Percentiles rank a stretch among this genome's conserved stretches.
Conservation (phyloP, 2,329 filamentous ascomycete genomes). For the Blastomyces parvus region DNA sequence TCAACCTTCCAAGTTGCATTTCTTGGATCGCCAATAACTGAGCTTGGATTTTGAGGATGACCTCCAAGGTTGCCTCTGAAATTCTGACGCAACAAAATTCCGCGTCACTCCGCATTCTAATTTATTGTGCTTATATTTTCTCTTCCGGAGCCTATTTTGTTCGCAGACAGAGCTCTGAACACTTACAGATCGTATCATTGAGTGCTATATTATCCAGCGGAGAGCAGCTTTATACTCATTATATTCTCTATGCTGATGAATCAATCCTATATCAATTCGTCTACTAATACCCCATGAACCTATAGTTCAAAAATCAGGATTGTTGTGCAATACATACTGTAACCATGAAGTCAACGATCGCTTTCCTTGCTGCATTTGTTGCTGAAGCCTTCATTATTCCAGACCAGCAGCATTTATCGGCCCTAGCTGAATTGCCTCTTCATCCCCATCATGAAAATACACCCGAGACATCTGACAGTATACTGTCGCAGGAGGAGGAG, state of each 20-base stretch:
- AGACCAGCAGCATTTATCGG: slow-evolving; percentile 38
- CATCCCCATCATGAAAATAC: neutral
- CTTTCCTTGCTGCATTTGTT: slow-evolving; percentile 40
- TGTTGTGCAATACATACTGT: neutral
- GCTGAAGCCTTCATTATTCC: slow-evolving; percentile 43
- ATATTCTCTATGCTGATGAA: neutral
- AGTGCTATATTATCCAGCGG: neutral
- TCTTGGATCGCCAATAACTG: neutral
- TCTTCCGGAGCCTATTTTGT: neutral
- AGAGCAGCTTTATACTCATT: neutral
- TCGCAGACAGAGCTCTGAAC: neutral
- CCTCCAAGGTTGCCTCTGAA: neutral
- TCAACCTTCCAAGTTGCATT: neutral
- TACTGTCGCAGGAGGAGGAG: neutral
- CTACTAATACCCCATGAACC: neutral
- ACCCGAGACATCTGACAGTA: neutral
- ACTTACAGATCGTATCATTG: neutral
- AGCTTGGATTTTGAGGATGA: neutral
- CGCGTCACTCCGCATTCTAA: neutral
- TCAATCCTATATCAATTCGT: neutral
- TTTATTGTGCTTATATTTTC: neutral
- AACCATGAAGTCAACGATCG: slow-evolving; percentile 40
- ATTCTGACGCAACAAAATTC: neutral
- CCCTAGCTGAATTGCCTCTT: slow-evolving; percentile 10
- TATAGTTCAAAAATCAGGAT: neutral